Percentiles rank a stretch among this genome's conserved stretches.
phyloP scores from a whole-genome alignment of 306 rosid species.

The Chamaecrista fasciculata region DNA sequence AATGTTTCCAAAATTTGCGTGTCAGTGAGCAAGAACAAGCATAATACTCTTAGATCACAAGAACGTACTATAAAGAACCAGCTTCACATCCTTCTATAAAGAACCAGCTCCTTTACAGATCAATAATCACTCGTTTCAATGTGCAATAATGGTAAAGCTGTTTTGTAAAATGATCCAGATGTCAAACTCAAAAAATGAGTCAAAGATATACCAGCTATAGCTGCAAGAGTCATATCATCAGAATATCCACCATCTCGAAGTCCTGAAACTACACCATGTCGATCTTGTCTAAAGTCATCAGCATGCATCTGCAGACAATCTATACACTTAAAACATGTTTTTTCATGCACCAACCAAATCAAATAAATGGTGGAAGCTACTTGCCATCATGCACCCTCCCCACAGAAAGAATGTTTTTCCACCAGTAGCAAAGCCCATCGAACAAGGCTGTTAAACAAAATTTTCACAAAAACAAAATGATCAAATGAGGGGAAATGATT shows the following conservation, averaged over 20 bases:
- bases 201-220: conserved; percentile 69
- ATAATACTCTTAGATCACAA: neutral
- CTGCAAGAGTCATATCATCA: conserved; percentile 98
- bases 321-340: conserved; percentile 31
- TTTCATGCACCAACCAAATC: conserved; percentile 2
- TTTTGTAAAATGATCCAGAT: neutral
- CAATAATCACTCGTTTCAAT: neutral
- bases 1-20: neutral
- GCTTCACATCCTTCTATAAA: neutral
- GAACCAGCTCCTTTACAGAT: neutral
- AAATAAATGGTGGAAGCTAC: conserved; percentile 35
- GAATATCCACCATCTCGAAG: conserved; percentile 96
- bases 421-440: conserved; percentile 99
- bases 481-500: conserved; percentile 2
- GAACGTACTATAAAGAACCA: neutral
- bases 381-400: conserved; percentile 99
- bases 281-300: conserved; percentile 79
- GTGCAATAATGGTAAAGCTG: neutral
- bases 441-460: conserved; percentile 85
- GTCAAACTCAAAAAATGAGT: neutral
- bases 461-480: conserved; percentile 17
- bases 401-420: conserved; percentile 96
- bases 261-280: conserved; percentile 75
- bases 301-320: conserved; percentile 86
- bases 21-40: neutral